Conservation (phyloP, 164 flowering plant species). For the Chimonanthus salicifolius region DNA sequence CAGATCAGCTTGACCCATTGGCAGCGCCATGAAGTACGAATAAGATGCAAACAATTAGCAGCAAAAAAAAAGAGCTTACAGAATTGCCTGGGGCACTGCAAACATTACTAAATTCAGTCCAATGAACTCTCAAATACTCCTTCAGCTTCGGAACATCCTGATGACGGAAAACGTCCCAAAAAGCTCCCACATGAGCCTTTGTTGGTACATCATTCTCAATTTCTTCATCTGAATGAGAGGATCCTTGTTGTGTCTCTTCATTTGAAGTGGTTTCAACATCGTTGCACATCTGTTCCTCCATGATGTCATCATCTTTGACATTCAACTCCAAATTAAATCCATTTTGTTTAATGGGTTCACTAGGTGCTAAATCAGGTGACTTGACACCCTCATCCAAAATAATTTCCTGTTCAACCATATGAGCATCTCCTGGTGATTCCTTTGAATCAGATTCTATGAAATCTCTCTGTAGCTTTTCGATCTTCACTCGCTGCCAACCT, state of each 20-base stretch:
- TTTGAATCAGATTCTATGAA: conserved; percentile 26
- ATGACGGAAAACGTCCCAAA: conserved; percentile 85
- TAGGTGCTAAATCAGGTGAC: conserved; percentile 29
- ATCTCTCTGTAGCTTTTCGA: conserved; percentile 29
- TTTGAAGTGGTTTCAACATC: conserved; percentile 16
- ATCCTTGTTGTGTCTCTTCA: conserved; percentile 25
- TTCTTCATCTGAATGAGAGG: conserved; percentile 18
- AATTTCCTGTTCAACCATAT: conserved; percentile 3
- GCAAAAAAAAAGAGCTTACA: conserved; percentile 31
- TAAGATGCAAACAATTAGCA: neutral
- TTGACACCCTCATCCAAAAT: conserved; percentile 21
- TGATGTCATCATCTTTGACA: conserved; percentile 25
- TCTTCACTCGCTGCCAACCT: conserved; percentile 31
- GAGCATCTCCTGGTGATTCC: conserved; percentile 20
- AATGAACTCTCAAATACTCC: conserved; percentile 54
- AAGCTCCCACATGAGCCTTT: conserved; percentile 42
- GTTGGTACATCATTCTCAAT: conserved; percentile 13
- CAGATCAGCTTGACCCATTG: neutral
- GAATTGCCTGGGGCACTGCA: conserved; percentile 19
- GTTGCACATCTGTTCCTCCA: conserved; percentile 27
- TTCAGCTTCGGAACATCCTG: conserved; percentile 72
- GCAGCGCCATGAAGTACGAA: neutral
- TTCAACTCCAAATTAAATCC: conserved; percentile 20
- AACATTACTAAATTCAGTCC: conserved; percentile 37
- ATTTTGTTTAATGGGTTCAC: conserved; percentile 21